phyloP scores from a whole-genome alignment of 2,329 filamentous ascomycete species.

The Cercospora sp. region DNA sequence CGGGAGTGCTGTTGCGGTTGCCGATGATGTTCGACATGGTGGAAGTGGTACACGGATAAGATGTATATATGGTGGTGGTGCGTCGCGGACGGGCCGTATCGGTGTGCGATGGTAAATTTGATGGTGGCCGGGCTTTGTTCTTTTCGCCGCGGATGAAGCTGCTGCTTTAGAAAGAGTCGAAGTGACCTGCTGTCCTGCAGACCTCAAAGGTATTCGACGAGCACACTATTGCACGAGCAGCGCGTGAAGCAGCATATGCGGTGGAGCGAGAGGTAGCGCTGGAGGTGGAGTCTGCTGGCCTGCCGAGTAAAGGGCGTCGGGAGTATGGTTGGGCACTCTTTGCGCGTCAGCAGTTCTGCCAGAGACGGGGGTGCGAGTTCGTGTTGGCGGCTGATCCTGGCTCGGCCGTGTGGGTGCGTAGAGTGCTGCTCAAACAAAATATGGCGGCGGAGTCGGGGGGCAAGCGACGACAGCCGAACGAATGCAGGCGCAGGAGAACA shows the following conservation, averaged over 20 bases:
- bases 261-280: background rate
- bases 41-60: constrained; percentile 19
- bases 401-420: background rate
- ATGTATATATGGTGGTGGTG: constrained; percentile 8
- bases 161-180: constrained; percentile 35
- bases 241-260: background rate
- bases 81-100: constrained; percentile 14
- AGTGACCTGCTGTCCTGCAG: constrained; percentile 80
- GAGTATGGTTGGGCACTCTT: background rate
- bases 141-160: constrained; percentile 9
- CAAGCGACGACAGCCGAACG: background rate
- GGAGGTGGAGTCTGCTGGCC: background rate
- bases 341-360: background rate
- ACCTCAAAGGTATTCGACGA: constrained; percentile 68
- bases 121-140: constrained; percentile 1
- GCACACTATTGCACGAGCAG: constrained; percentile 1
- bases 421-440: background rate
- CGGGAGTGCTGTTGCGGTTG: constrained; percentile 96
- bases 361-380: background rate
- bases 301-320: background rate
- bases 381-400: background rate
- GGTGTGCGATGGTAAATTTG: constrained; percentile 13
- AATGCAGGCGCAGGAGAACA: background rate
- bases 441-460: background rate
- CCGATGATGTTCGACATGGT: constrained; percentile 54